These are phyloP conservation scores for Chalciporus chontae DNA, from an alignment of 768 basidiomycete genomes.

Conservation along the genomic window DNA sequence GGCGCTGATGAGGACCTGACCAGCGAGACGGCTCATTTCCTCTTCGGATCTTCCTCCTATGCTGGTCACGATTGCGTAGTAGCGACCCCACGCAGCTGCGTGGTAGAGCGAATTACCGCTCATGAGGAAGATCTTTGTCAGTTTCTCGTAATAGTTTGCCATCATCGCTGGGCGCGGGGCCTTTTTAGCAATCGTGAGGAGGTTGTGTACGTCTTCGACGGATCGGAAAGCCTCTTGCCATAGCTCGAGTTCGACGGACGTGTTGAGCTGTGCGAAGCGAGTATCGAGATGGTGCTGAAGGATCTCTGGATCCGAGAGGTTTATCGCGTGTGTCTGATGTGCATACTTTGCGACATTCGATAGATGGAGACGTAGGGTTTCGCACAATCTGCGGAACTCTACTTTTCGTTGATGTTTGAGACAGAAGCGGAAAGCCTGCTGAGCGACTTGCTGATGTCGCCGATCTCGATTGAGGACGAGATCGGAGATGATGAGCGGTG, in stretches of 20 bases:
- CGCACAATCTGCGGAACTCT: constrained; percentile 95
- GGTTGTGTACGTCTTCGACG: constrained; percentile 96
- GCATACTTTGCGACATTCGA: constrained; percentile 93
- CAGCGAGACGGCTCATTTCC: constrained; percentile 76
- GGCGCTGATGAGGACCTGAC: constrained; percentile 88
- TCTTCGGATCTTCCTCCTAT: constrained; percentile 76
- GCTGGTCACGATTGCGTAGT: constrained; percentile 67
- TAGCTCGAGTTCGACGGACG: constrained; percentile 94
- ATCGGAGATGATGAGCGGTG: neutral
- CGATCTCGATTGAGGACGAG: neutral
- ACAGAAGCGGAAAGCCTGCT: constrained; percentile 97
- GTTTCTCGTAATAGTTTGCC: constrained; percentile 98
- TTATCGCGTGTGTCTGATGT: constrained; percentile 91
- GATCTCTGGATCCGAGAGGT: constrained; percentile 91
- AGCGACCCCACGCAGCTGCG: constrained; percentile 92
- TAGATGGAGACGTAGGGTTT: constrained; percentile 92
- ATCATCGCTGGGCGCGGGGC: constrained; percentile 92
- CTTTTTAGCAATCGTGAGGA: constrained; percentile 91
- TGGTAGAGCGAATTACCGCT: constrained; percentile 94
- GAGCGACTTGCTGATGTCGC: constrained; percentile 79
- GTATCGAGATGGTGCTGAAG: constrained; percentile 95
- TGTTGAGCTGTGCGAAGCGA: constrained; percentile 93
- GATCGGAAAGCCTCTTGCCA: constrained; percentile 99
- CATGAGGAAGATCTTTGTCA: constrained; percentile 94
- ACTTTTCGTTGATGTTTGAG: constrained; percentile 90